phyloP scores from a whole-genome alignment of 2,329 filamentous ascomycete species.

The Arthroderma sp. region DNA sequence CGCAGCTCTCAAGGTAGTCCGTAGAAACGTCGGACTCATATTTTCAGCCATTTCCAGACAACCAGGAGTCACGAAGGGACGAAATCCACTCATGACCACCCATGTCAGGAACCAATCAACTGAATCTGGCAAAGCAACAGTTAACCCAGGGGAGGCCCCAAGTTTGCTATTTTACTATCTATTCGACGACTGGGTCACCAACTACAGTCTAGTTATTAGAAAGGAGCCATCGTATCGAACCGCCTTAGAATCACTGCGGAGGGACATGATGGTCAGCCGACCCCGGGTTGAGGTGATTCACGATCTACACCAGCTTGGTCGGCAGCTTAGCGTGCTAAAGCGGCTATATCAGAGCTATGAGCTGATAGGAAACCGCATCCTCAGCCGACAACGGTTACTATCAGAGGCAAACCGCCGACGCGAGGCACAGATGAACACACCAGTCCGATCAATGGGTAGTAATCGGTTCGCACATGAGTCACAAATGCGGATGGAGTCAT shows the following conservation, averaged over 20 bases:
- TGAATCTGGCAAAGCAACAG: constrained; percentile 21
- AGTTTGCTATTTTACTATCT: constrained; percentile 55
- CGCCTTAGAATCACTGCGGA: constrained; percentile 38
- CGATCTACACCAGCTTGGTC: constrained; percentile 46
- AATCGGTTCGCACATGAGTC: neutral
- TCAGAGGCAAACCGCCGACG: constrained; percentile 21
- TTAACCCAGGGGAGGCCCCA: constrained; percentile 38
- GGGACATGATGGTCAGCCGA: constrained; percentile 42
- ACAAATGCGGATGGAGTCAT: constrained; percentile 2
- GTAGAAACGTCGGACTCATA: constrained; percentile 47
- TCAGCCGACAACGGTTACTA: constrained; percentile 37
- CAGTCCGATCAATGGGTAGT: constrained; percentile 1
- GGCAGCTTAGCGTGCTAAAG: constrained; percentile 48
- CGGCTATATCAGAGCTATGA: constrained; percentile 50
- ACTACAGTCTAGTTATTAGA: constrained; percentile 46
- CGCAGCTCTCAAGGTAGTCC: constrained; percentile 26
- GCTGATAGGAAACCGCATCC: constrained; percentile 47
- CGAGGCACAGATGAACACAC: constrained; percentile 6
- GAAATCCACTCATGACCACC: constrained; percentile 38
- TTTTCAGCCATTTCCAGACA: constrained; percentile 48
- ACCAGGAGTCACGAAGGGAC: constrained; percentile 33
- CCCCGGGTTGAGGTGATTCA: constrained; percentile 34
- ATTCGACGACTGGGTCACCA: constrained; percentile 55
- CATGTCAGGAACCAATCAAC: constrained; percentile 28
- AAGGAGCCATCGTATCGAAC: constrained; percentile 40